Percentiles rank a stretch among this genome's conserved stretches.
Conservation (phyloP, 768 basidiomycete species). For the Suillus subluteus region DNA sequence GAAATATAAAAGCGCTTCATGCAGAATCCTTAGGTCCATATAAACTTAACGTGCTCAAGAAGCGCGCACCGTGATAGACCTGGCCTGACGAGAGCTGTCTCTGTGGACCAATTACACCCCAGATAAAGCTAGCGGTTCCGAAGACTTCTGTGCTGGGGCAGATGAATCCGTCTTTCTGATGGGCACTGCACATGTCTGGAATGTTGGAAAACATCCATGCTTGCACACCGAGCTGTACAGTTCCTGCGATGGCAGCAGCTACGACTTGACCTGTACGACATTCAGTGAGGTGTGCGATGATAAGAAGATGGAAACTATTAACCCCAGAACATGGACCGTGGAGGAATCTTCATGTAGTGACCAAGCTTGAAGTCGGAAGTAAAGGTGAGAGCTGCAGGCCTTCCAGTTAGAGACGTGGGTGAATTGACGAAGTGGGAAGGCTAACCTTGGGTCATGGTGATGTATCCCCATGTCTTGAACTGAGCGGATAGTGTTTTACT, state of each 20-base stretch:
- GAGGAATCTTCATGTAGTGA: conserved; percentile 36
- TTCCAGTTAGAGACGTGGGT: conserved; percentile 59
- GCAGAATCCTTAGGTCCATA: not conserved
- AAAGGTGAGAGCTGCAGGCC: conserved; percentile 40
- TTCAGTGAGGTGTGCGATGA: not conserved
- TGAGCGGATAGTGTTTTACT: conserved; percentile 20
- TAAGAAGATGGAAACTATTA: not conserved
- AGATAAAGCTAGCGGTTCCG: conserved; percentile 78
- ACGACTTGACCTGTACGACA: conserved; percentile 39
- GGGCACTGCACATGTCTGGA: conserved; percentile 42
- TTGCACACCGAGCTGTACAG: conserved; percentile 48
- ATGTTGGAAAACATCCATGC: conserved; percentile 51
- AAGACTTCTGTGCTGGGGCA: conserved; percentile 76
- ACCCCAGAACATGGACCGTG: conserved; percentile 34
- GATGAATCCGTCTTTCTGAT: conserved; percentile 65
- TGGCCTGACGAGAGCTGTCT: conserved; percentile 71
- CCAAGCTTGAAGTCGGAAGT: conserved; percentile 37
- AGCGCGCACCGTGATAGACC: conserved; percentile 52
- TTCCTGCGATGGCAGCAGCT: conserved; percentile 43
- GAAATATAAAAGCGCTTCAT: conserved; percentile 58
- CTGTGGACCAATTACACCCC: conserved; percentile 81
- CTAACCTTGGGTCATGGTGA: conserved; percentile 61
- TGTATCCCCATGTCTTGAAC: conserved; percentile 74
- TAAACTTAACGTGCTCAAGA: not conserved
- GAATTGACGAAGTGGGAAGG: conserved; percentile 28